Base-by-base conservation (phyloP, 495 filamentous ascomycete species). In the Penicillium pancosmium region DNA sequence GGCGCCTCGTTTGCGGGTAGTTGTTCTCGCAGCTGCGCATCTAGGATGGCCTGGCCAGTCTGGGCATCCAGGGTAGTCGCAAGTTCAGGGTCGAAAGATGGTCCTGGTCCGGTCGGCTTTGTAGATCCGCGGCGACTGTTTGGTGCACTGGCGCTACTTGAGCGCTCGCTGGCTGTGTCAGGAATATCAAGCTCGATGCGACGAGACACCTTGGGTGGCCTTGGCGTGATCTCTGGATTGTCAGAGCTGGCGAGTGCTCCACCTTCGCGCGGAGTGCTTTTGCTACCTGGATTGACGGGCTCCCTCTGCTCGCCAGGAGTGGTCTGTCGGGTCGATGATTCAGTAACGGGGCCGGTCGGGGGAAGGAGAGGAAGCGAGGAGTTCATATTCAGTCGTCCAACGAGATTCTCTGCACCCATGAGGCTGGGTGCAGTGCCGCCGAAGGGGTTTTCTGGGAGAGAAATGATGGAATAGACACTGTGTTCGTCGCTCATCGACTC, bases 381-480 rank as follows among this genome's bases (percentile, higher is more conserved):
- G 55, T 81, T 80, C 85, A 90, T 88, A 61, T 89, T 82, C 52
- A 91, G 73, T 62, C 86, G 81, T 60, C 84, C 79, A 60, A 91
- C 84, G 58, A 89, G 71, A 11, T 83, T 86, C 72, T 89, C 87
- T 52, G 88, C 81, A 40, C 86, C 88, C 59, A 85, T 79, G 35
- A 90, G 73, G 69, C 87, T 90, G 35, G 84, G 70, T 50, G 81
- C 81, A 47, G 75, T 75, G 56, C 72, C 73, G 54, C 68, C 65
- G 56, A 76, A 65, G 16, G 71, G 70, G 60, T 73, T 62, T 56
- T 71, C 67, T 52, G 75, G 73, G 62, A 78, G 74, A 63, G 77
- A 78, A 41, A 77, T 63, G 56, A 78, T 62, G 59, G 77, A 74
- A 61, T 73, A 68, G 52, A 73, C 67, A 51, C 71, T 72, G 58